phyloP scores from a whole-genome alignment of 2,329 filamentous ascomycete species.

The Mollisia scopiformis region DNA sequence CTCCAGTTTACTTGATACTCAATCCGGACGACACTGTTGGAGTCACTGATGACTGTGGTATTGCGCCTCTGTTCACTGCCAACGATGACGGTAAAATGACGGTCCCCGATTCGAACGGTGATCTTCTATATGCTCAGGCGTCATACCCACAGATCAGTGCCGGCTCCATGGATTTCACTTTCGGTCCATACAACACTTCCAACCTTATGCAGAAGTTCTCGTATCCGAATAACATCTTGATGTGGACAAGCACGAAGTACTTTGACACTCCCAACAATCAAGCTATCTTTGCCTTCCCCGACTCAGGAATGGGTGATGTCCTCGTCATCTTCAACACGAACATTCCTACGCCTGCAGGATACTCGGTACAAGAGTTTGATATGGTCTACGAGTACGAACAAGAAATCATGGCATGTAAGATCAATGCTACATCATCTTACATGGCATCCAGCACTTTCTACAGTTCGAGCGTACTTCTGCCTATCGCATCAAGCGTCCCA shows the following conservation, averaged over 20 bases:
- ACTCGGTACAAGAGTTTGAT: not conserved
- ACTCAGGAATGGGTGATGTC: not conserved
- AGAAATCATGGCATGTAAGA: not conserved
- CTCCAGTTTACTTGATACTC: not conserved
- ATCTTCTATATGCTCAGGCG: not conserved
- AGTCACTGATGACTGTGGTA: not conserved
- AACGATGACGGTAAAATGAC: not conserved
- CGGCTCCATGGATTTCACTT: not conserved
- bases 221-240: not conserved
- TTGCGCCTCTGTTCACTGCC: constrained; percentile 3
- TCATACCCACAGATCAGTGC: not conserved
- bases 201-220: not conserved
- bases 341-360: not conserved
- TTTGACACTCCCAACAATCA: not conserved
- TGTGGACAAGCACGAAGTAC: not conserved
- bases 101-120: too few species aligned
- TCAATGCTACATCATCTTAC: not conserved
- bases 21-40: not conserved
- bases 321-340: not conserved
- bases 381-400: not conserved
- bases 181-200: not conserved
- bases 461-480: too few species aligned
- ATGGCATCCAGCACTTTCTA: not conserved
- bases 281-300: not conserved
- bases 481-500: not conserved